A percentile compares a stretch with the other conserved stretches of the same genome.
Evolutionary conservation across 768 basidiomycete genomes (phyloP).

Genomic region (Cubamyces sp.): DNA sequence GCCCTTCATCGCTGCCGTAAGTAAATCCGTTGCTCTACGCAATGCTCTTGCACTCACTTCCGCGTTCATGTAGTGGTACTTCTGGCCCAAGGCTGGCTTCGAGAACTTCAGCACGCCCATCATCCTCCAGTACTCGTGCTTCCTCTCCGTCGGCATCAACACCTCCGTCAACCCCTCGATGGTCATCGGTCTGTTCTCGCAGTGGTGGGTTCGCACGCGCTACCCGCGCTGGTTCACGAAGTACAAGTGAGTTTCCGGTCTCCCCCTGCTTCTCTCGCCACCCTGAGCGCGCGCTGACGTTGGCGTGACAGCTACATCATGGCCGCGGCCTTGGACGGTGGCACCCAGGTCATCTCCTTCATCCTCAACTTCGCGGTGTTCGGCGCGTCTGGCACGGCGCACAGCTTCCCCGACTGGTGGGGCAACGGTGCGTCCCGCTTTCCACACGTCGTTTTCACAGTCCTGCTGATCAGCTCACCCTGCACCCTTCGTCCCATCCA

Average conservation of each 20-base stretch:
- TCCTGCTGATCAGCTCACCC: neutral
- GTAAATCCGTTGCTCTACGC: neutral
- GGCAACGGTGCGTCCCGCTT: slow-evolving; percentile 28
- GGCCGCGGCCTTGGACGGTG: slow-evolving; percentile 44
- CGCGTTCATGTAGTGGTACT: slow-evolving; percentile 37
- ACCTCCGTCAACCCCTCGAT: slow-evolving; percentile 51
- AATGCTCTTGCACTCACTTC: neutral
- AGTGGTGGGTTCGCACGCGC: slow-evolving; percentile 46
- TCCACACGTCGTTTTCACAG: too few species aligned
- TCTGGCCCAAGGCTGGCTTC: slow-evolving; percentile 51
- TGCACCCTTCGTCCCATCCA: neutral
- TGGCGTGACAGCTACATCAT: slow-evolving; percentile 40
- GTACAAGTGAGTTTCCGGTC: slow-evolving; percentile 32
- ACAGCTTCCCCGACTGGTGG: slow-evolving; percentile 35
- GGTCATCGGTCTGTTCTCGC: slow-evolving; percentile 49
- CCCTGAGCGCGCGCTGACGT: neutral
- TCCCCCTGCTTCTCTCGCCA: neutral
- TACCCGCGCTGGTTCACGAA: slow-evolving; percentile 46
- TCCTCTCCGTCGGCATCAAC: slow-evolving; percentile 60
- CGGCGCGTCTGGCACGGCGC: slow-evolving; percentile 34
- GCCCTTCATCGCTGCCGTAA: slow-evolving; percentile 49
- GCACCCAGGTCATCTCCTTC: slow-evolving; percentile 43
- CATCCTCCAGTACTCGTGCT: slow-evolving; percentile 43
- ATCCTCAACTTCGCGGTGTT: slow-evolving; percentile 39
- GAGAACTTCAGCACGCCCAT: slow-evolving; percentile 56